A percentile compares a stretch with the other conserved stretches of the same genome.
Evolutionary conservation across 2,329 filamentous ascomycete genomes (phyloP).

Genomic region (Fusarium globosum): DNA sequence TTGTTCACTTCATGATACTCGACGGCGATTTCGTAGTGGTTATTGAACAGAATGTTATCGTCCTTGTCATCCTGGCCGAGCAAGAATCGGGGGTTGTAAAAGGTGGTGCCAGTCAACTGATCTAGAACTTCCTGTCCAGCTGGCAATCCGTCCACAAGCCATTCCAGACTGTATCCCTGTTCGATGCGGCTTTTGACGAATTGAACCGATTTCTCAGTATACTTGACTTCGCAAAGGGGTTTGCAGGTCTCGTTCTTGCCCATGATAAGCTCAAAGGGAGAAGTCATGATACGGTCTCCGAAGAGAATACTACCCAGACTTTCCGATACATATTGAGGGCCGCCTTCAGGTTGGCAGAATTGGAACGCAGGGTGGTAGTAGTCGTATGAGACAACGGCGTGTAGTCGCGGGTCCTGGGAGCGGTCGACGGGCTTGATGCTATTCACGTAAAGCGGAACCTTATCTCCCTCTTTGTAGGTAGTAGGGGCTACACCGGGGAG

Average conservation of each 20-base stretch:
- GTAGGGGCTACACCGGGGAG: conserved; percentile 95
- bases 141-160: conserved; percentile 93
- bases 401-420: conserved; percentile 80
- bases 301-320: conserved; percentile 92
- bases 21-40: conserved; percentile 93
- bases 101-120: conserved; percentile 78
- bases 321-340: conserved; percentile 84
- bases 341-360: conserved; percentile 84
- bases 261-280: conserved; percentile 91
- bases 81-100: conserved; percentile 92
- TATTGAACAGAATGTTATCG: conserved; percentile 77
- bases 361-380: conserved; percentile 92
- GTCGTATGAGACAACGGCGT: conserved; percentile 95
- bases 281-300: conserved; percentile 97
- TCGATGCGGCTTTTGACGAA: conserved; percentile 87
- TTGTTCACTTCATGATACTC: conserved; percentile 87
- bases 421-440: conserved; percentile 87
- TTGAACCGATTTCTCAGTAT: conserved; percentile 72
- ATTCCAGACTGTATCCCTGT: conserved; percentile 92
- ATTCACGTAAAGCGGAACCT: conserved; percentile 91
- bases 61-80: conserved; percentile 70
- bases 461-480: conserved; percentile 83
- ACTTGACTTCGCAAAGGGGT: conserved; percentile 75
- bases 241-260: conserved; percentile 88
- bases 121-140: conserved; percentile 87